Conservation (phyloP, 805 yeast species). For the Ogataea populi-albae region DNA sequence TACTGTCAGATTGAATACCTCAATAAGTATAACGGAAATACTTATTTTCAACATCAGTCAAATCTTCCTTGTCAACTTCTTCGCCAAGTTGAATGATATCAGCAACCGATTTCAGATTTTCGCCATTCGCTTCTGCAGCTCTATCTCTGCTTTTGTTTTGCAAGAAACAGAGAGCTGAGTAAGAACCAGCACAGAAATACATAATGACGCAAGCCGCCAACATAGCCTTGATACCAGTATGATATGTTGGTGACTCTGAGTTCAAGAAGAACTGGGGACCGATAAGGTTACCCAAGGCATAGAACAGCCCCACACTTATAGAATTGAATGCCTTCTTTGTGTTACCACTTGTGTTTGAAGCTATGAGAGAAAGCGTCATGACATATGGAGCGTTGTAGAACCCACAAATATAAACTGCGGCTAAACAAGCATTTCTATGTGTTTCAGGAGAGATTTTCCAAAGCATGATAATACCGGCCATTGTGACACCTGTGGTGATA, state of each 20-base stretch:
- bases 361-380: conserved; percentile 23
- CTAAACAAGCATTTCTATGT: conserved; percentile 23
- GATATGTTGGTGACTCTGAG: conserved; percentile 49
- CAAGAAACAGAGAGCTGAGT: conserved; percentile 17
- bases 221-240: conserved; percentile 54
- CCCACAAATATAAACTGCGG: conserved; percentile 24
- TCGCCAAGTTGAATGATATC: conserved; percentile 16
- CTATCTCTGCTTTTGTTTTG: conserved; percentile 52
- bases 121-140: conserved; percentile 19
- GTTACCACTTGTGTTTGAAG: conserved; percentile 56
- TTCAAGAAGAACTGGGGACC: conserved; percentile 64
- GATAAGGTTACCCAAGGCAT: conserved; percentile 54
- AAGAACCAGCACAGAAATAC: conserved; percentile 15
- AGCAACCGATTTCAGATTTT: conserved; percentile 8
- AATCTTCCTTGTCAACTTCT: conserved; percentile 34
- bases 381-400: conserved; percentile 22
- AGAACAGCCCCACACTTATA: conserved; percentile 41
- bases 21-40: conserved; percentile 49
- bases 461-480: conserved; percentile 32
- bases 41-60: conserved; percentile 57
- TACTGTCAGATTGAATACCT: too few relatives aligned
- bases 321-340: conserved; percentile 51
- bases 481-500: conserved; percentile 19
- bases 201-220: conserved; percentile 24
- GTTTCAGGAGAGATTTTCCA: conserved; percentile 19